Conservation (phyloP, 2,329 filamentous ascomycete species). For the Nemania sp. region DNA sequence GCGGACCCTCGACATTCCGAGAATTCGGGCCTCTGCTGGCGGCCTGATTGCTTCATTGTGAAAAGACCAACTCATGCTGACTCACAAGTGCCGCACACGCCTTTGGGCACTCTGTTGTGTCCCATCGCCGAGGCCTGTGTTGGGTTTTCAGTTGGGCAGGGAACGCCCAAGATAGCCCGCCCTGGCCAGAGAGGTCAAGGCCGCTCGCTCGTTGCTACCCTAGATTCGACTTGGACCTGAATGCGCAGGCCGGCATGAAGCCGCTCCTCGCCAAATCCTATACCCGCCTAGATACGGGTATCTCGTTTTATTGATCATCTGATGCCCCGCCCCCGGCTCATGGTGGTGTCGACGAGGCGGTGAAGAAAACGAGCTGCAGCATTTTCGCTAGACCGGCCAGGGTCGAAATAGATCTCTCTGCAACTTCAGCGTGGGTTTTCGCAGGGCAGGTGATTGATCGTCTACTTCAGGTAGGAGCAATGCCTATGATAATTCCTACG, state of each 20-base stretch:
- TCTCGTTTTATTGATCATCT: slow-evolving; percentile 10
- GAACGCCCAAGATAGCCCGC: slow-evolving; percentile 11
- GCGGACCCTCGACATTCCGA: background rate
- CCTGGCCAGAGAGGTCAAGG: background rate
- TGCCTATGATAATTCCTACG: too few relatives aligned
- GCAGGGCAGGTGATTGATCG: background rate
- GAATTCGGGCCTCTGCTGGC: background rate
- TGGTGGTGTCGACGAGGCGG: slow-evolving; percentile 1
- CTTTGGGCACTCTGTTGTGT: slow-evolving; percentile 9
- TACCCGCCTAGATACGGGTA: background rate
- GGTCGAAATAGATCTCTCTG: background rate
- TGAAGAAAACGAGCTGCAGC: slow-evolving; percentile 3
- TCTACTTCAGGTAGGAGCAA: too few relatives aligned
- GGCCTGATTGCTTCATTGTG: too few relatives aligned
- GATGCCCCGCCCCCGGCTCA: slow-evolving; percentile 1
- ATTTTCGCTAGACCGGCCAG: background rate
- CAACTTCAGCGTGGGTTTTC: background rate
- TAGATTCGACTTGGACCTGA: background rate
- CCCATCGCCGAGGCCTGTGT: slow-evolving; percentile 4
- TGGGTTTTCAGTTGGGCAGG: slow-evolving; percentile 20
- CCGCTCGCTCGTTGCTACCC: too few relatives aligned
- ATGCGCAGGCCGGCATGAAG: slow-evolving; percentile 1
- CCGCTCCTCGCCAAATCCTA: slow-evolving; percentile 3
- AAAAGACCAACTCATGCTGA: slow-evolving; percentile 25
- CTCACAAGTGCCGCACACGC: slow-evolving; percentile 9